Evolutionary conservation across 352 stramenopile genomes (phyloP).

Genomic region (Globisporangium acanthophoron): DNA sequence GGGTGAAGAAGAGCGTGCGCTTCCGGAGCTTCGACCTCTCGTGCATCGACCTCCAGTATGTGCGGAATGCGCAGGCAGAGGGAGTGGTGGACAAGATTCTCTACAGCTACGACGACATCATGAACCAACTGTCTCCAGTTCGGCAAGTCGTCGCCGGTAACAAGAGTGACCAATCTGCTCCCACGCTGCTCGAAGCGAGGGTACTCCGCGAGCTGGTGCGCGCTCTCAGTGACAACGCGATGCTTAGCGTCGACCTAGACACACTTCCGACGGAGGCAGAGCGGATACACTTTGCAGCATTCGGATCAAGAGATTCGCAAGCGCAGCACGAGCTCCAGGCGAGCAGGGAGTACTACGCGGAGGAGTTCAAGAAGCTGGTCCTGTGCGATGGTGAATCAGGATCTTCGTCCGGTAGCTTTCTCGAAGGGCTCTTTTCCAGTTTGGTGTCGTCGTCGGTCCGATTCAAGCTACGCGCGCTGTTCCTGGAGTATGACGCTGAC

Average conservation of each 20-base stretch:
- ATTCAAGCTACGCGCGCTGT: conserved; percentile 57
- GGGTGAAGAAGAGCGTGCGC: conserved; percentile 33
- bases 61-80: conserved; percentile 34
- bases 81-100: conserved; percentile 42
- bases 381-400: neutral
- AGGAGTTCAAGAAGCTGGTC: conserved; percentile 41
- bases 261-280: conserved; percentile 3
- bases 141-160: neutral
- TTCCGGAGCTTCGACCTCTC: conserved; percentile 69
- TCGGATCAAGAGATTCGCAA: conserved; percentile 20
- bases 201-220: conserved; percentile 17
- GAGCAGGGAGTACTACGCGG: conserved; percentile 32
- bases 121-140: conserved; percentile 27
- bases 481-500: conserved; percentile 51
- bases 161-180: neutral
- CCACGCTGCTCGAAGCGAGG: neutral
- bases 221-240: conserved; percentile 8
- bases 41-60: conserved; percentile 52
- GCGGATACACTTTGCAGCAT: conserved; percentile 26
- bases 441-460: conserved; percentile 48
- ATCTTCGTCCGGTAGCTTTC: conserved; percentile 19
- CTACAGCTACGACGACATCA: conserved; percentile 29
- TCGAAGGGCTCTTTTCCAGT: conserved; percentile 46
- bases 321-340: conserved; percentile 39
- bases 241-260: conserved; percentile 11